phyloP scores from a whole-genome alignment of 2,329 filamentous ascomycete species.

The Furcasterigmium furcatum region DNA sequence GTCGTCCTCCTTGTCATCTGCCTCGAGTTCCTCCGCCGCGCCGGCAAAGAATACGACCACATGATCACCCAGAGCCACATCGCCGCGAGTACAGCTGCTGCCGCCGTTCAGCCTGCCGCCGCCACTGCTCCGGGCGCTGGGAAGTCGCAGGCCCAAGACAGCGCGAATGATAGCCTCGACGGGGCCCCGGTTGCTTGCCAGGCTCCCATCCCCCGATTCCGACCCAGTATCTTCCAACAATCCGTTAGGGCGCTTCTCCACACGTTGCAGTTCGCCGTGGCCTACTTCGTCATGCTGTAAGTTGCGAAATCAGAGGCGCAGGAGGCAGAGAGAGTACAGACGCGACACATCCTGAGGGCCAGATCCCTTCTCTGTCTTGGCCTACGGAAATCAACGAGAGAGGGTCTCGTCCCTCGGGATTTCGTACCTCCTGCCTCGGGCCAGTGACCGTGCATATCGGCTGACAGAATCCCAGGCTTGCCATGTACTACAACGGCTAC shows the following conservation, averaged over 20 bases:
- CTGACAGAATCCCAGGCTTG: conserved; percentile 24
- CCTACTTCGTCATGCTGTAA: conserved; percentile 74
- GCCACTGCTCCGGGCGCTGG: conserved; percentile 3
- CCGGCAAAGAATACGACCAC: conserved; percentile 69
- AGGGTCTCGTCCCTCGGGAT: too few species aligned
- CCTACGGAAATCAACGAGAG: too few species aligned
- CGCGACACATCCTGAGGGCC: too few species aligned
- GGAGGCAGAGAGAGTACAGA: too few species aligned
- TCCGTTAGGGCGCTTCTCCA: conserved; percentile 64
- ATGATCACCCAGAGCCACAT: conserved; percentile 42
- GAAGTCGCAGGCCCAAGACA: neutral
- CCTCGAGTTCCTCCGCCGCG: conserved; percentile 70
- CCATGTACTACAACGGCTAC: conserved; percentile 66
- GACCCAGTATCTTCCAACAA: conserved; percentile 65
- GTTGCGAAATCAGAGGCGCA: too few species aligned
- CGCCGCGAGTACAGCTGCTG: conserved; percentile 35
- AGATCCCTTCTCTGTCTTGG: too few species aligned
- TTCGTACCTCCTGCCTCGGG: too few species aligned
- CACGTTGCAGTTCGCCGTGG: conserved; percentile 68
- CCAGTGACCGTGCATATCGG: too few species aligned
- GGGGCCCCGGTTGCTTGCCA: neutral
- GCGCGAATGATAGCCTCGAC: conserved; percentile 1
- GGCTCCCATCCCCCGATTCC: conserved; percentile 30
- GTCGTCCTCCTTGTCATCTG: conserved; percentile 69
- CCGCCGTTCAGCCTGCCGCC: conserved; percentile 3